phyloP scores from a whole-genome alignment of 306 rosid species.

The Ormosia semicastrata region DNA sequence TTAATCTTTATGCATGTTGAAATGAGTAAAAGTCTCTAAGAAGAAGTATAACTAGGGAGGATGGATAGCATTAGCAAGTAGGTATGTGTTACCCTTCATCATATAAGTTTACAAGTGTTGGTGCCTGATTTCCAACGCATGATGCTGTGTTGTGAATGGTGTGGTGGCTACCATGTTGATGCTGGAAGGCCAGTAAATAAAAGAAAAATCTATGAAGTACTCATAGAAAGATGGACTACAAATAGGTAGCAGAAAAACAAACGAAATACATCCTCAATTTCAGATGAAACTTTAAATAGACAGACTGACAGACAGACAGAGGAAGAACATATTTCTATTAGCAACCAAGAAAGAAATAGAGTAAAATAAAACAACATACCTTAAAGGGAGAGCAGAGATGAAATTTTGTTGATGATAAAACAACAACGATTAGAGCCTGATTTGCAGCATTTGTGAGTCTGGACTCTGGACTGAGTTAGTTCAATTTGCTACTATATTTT shows the following conservation, averaged over 20 bases:
- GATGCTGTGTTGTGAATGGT: background rate
- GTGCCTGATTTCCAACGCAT: background rate
- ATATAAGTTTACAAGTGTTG: no score
- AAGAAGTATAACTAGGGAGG: background rate
- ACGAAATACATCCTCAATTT: background rate
- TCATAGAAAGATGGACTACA: background rate
- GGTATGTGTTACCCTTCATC: no score
- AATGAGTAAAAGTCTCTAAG: background rate
- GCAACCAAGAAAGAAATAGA: background rate
- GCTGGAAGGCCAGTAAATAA: background rate
- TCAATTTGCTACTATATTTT: background rate
- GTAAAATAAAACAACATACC: background rate
- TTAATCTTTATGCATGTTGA: background rate
- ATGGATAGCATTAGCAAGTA: background rate
- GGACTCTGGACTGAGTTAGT: background rate
- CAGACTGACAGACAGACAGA: background rate
- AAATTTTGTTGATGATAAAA: background rate
- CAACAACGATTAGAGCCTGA: background rate
- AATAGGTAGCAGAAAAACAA: background rate
- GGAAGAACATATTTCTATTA: background rate
- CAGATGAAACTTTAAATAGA: background rate
- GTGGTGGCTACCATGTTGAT: background rate
- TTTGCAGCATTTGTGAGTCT: background rate
- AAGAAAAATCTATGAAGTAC: background rate
- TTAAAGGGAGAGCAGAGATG: background rate